Conservation (phyloP, 352 stramenopile genomes). For the Globisporangium perplexum region DNA sequence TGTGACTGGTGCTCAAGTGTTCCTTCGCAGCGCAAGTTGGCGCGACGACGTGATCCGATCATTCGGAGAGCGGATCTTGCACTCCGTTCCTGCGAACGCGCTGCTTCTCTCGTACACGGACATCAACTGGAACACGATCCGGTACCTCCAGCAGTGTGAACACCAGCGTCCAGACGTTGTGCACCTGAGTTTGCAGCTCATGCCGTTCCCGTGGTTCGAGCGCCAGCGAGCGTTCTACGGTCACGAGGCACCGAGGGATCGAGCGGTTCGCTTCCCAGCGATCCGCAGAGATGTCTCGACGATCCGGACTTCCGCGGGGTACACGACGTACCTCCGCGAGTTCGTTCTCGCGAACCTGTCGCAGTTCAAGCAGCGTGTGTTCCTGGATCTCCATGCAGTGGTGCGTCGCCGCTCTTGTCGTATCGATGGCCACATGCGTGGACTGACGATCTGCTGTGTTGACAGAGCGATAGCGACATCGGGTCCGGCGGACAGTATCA, state of each 20-base stretch:
- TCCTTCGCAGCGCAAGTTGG: neutral
- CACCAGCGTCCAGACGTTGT: conserved; percentile 42
- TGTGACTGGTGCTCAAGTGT: conserved; percentile 5
- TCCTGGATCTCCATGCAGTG: conserved; percentile 56
- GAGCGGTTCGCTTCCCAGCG: conserved; percentile 26
- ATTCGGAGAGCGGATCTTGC: conserved; percentile 38
- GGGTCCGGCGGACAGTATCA: conserved; percentile 28
- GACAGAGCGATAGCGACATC: conserved; percentile 40
- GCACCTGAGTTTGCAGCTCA: conserved; percentile 73
- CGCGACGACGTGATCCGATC: conserved; percentile 26
- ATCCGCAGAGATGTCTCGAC: conserved; percentile 29
- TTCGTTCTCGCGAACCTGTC: conserved; percentile 38
- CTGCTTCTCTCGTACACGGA: conserved; percentile 79
- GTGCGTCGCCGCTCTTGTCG: conserved; percentile 10
- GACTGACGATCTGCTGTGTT: neutral
- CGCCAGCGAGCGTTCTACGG: conserved; percentile 34
- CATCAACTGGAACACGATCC: conserved; percentile 79
- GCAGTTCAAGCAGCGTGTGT: conserved; percentile 20
- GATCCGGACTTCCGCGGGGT: conserved; percentile 25
- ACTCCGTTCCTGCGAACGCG: conserved; percentile 28
- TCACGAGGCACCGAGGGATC: neutral
- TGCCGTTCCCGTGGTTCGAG: conserved; percentile 81
- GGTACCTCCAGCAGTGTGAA: conserved; percentile 70
- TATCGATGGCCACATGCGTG: no score
- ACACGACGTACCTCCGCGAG: conserved; percentile 31